Conservation (phyloP, 108 stramenopile genomes). For the Conticribra weissflogii region DNA sequence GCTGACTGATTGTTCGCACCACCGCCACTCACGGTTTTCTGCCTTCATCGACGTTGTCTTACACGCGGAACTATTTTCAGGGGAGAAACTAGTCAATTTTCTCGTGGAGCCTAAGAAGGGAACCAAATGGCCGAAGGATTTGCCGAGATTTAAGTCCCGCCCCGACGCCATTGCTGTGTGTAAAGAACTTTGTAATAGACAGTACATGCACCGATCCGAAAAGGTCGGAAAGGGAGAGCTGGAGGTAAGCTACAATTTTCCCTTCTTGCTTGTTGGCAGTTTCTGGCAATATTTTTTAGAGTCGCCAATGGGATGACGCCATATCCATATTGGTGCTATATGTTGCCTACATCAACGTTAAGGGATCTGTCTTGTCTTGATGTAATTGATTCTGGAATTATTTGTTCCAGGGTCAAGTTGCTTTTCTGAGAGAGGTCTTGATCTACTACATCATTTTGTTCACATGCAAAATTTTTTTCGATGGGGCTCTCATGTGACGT, state of each 20-base stretch:
- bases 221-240: conserved; percentile 93
- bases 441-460: conserved; percentile 46
- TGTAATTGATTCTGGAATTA: conserved; percentile 34
- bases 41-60: too few species aligned
- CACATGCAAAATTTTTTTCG: background rate
- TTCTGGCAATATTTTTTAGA: conserved; percentile 60
- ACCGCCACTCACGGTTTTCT: too few species aligned
- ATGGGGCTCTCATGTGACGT: conserved; percentile 6
- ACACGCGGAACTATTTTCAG: too few species aligned
- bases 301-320: conserved; percentile 47
- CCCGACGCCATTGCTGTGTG: conserved; percentile 85
- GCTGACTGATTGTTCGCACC: too few species aligned
- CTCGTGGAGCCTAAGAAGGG: conserved; percentile 92
- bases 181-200: conserved; percentile 81
- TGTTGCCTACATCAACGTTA: conserved; percentile 51
- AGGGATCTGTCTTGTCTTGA: conserved; percentile 50
- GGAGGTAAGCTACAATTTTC: conserved; percentile 52
- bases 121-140: conserved; percentile 87
- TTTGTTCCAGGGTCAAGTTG: conserved; percentile 32
- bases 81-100: conserved; percentile 94
- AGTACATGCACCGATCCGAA: conserved; percentile 92
- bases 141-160: conserved; percentile 83
- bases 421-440: conserved; percentile 47
- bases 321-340: conserved; percentile 55
- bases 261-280: background rate